Conservation (phyloP, 768 basidiomycete genomes). For the Hydnum rufescens region DNA sequence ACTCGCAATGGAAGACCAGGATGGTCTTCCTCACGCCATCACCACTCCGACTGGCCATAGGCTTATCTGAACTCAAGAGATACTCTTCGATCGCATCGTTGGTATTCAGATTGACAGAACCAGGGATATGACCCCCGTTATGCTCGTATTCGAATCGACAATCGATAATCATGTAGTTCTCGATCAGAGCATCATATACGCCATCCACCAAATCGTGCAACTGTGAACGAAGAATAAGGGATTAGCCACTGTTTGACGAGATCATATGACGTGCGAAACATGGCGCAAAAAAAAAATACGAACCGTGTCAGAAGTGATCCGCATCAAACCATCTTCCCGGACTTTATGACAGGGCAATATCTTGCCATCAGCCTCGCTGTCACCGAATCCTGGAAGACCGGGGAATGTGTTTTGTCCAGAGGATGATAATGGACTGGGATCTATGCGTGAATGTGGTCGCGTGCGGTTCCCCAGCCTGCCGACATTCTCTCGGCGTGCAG, state of each 20-base stretch:
- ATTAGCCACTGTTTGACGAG: no score
- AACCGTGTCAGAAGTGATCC: slow-evolving; percentile 65
- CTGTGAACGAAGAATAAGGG: no score
- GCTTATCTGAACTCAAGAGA: slow-evolving; percentile 30
- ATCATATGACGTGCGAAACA: no score
- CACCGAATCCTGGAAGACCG: slow-evolving; percentile 72
- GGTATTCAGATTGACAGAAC: slow-evolving; percentile 82
- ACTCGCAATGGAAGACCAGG: slow-evolving; percentile 95
- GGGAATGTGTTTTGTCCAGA: slow-evolving; percentile 17
- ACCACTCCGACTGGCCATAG: slow-evolving; percentile 7
- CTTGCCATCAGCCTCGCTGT: slow-evolving; percentile 85
- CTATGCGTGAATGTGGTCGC: slow-evolving; percentile 27
- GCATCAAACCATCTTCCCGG: slow-evolving; percentile 87
- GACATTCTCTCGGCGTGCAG: slow-evolving; percentile 11
- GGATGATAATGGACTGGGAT: background rate
- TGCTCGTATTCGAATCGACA: slow-evolving; percentile 98
- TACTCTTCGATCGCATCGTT: slow-evolving; percentile 61
- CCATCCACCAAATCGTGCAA: slow-evolving; percentile 34
- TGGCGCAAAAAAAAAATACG: background rate
- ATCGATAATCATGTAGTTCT: slow-evolving; percentile 67
- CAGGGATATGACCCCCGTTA: slow-evolving; percentile 76
- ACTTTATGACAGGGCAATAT: slow-evolving; percentile 86
- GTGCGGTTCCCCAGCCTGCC: slow-evolving; percentile 21
- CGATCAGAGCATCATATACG: slow-evolving; percentile 40
- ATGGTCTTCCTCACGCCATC: slow-evolving; percentile 46